Conservation (phyloP, 1,139 yeast genomes). For the Nakaseomyces glabratus region DNA sequence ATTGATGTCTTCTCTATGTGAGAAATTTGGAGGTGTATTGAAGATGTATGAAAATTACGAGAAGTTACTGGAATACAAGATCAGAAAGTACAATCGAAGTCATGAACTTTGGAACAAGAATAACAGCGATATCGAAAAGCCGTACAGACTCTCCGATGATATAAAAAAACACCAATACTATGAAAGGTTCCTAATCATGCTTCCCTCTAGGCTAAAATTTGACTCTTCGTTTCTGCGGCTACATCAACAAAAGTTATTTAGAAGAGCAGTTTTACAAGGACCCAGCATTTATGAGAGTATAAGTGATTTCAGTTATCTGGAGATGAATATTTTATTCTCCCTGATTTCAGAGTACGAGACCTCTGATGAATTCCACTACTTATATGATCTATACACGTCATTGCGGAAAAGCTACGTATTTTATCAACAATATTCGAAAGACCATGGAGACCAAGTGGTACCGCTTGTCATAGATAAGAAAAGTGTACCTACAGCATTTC, state of each 20-base stretch:
- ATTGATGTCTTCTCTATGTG: not conserved
- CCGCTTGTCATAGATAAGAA: conserved; percentile 20
- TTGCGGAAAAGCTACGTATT: conserved; percentile 2
- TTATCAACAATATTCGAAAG: not conserved
- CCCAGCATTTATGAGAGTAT: conserved; percentile 2
- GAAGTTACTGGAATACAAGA: conserved; percentile 1
- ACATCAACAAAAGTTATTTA: conserved; percentile 4
- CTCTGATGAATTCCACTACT: conserved; percentile 2
- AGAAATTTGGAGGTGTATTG: not conserved
- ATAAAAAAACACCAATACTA: not conserved
- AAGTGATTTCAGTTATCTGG: conserved; percentile 3
- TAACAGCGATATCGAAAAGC: no score
- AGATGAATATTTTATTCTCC: conserved; percentile 1
- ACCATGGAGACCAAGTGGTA: not conserved
- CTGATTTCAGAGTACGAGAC: conserved; percentile 3
- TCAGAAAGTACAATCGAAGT: conserved; percentile 3
- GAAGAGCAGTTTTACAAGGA: conserved; percentile 5
- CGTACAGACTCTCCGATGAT: not conserved
- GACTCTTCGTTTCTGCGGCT: conserved; percentile 3
- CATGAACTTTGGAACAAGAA: not conserved
- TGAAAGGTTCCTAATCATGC: conserved; percentile 3
- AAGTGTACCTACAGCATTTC: conserved; percentile 16
- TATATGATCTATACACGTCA: conserved; percentile 3
- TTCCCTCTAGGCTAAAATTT: conserved; percentile 1
- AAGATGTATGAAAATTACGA: conserved; percentile 5